Conservation (phyloP, 2,329 filamentous ascomycete species). For the Xylariaceae sp. region DNA sequence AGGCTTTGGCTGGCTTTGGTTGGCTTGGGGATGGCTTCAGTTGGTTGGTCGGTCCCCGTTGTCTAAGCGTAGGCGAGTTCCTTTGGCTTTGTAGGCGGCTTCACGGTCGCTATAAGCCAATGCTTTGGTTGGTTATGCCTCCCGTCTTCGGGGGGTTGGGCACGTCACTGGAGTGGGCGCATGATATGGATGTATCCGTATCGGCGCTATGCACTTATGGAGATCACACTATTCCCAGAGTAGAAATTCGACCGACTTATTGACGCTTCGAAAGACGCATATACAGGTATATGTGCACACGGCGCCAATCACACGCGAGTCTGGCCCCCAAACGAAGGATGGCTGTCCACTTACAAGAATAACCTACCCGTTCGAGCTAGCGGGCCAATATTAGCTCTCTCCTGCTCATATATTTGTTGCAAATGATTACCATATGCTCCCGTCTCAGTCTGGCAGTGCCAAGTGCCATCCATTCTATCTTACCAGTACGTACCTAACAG, state of each 20-base stretch:
- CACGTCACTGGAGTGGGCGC: not conserved
- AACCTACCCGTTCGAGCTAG: not conserved
- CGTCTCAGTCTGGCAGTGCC: too few species aligned
- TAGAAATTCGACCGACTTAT: too few species aligned
- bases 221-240: not conserved
- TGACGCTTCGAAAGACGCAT: too few species aligned
- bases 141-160: not conserved
- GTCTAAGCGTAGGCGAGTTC: not conserved
- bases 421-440: not conserved
- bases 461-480: not conserved
- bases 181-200: not conserved
- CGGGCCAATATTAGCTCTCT: not conserved
- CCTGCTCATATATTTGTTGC: not conserved
- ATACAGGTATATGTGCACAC: too few species aligned
- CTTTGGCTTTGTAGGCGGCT: not conserved
- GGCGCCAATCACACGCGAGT: too few species aligned
- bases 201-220: not conserved
- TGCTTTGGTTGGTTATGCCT: not conserved
- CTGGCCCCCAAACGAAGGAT: too few species aligned
- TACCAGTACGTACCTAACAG: not conserved
- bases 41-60: slow-evolving; percentile 7
- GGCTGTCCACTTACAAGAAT: not conserved
- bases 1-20: too few species aligned
- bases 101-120: not conserved
- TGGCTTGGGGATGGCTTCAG: not conserved